These are phyloP conservation scores for Auxenochlorella pyrenoidosa DNA, from an alignment of 139 green algal species.

Conservation along the genomic window DNA sequence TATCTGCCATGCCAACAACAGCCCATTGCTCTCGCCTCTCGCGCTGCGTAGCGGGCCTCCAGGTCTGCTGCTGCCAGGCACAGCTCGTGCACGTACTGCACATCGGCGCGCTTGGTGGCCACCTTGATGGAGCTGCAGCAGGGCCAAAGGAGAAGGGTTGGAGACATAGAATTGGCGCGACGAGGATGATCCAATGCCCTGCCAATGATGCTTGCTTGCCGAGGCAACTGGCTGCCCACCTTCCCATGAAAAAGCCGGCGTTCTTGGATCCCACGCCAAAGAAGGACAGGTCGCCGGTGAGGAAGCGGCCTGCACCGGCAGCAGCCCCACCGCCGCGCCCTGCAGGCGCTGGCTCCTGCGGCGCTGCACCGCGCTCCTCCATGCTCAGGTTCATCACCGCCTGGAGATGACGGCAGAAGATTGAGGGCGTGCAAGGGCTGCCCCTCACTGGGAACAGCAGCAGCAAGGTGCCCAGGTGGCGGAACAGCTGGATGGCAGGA, in stretches of 20 bases:
- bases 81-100: conserved; percentile 75
- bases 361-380: conserved; percentile 72
- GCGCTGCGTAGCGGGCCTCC: conserved; percentile 67
- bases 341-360: conserved; percentile 38
- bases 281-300: conserved; percentile 80
- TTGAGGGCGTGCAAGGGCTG: neutral
- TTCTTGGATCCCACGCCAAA: conserved; percentile 66
- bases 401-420: neutral
- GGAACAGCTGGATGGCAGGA: too few relatives aligned
- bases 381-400: conserved; percentile 88
- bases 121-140: conserved; percentile 64
- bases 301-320: conserved; percentile 56
- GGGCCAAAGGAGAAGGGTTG: too few relatives aligned
- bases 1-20: too few relatives aligned
- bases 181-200: too few relatives aligned
- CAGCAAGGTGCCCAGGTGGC: too few relatives aligned
- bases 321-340: conserved; percentile 5
- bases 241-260: conserved; percentile 55
- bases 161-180: too few relatives aligned
- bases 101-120: conserved; percentile 50
- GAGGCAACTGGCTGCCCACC: too few relatives aligned
- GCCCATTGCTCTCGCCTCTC: conserved; percentile 33
- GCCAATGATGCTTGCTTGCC: too few relatives aligned
- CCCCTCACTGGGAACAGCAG: neutral
- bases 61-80: conserved; percentile 57